Conservation (phyloP, 2,329 filamentous ascomycete genomes). For the Trichoderma cornu-damae region DNA sequence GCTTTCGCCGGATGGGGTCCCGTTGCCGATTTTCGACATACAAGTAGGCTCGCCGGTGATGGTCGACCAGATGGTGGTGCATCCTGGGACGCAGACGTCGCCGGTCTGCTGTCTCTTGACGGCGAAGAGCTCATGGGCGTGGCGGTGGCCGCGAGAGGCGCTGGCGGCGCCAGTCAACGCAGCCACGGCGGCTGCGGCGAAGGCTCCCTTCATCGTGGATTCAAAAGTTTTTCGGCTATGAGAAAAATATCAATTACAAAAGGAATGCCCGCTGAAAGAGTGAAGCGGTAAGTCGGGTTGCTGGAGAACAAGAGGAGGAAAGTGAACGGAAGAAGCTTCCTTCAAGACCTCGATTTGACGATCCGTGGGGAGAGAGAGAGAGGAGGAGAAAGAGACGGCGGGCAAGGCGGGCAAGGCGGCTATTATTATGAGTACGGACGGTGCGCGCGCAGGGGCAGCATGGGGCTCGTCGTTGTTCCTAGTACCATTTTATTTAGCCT, state of each 20-base stretch:
- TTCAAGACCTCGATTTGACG: slow-evolving; percentile 49
- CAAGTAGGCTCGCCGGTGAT: slow-evolving; percentile 62
- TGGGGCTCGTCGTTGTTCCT: slow-evolving; percentile 17
- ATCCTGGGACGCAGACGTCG: slow-evolving; percentile 54
- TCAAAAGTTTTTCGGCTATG: slow-evolving; percentile 21
- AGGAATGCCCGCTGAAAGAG: slow-evolving; percentile 83
- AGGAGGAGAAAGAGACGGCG: slow-evolving; percentile 31
- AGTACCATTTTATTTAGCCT: too few species aligned
- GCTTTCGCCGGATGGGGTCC: not conserved
- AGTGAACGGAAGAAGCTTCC: slow-evolving; percentile 43
- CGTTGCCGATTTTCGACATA: slow-evolving; percentile 37
- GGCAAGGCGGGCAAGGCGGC: slow-evolving; percentile 39
- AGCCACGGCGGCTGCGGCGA: slow-evolving; percentile 61
- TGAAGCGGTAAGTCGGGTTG: slow-evolving; percentile 63
- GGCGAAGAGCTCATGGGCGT: slow-evolving; percentile 56
- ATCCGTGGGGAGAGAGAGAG: slow-evolving; percentile 39
- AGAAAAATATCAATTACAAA: slow-evolving; percentile 16
- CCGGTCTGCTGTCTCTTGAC: slow-evolving; percentile 41
- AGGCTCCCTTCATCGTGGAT: slow-evolving; percentile 67
- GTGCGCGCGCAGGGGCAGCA: slow-evolving; percentile 18
- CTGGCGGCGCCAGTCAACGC: slow-evolving; percentile 53
- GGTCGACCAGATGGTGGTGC: slow-evolving; percentile 70
- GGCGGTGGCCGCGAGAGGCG: slow-evolving; percentile 57
- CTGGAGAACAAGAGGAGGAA: slow-evolving; percentile 48
- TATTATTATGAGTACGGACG: slow-evolving; percentile 30